phyloP scores from a whole-genome alignment of 2,329 filamentous ascomycete genomes.

The Calonectria hongkongensis region DNA sequence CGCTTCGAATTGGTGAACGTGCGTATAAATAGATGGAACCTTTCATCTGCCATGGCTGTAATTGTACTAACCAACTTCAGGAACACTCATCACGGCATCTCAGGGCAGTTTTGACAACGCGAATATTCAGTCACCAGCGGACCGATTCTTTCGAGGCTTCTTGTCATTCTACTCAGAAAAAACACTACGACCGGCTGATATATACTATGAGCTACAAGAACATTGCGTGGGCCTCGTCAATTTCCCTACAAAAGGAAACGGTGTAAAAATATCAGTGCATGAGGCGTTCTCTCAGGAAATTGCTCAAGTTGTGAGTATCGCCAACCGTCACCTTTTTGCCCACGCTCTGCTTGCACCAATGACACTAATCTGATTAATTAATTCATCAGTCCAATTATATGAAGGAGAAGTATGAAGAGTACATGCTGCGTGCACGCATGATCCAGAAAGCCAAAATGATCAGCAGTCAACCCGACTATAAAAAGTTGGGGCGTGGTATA shows the following conservation, averaged over 20 bases:
- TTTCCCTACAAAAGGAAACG: neutral
- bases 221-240: neutral
- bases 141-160: neutral
- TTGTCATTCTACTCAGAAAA: neutral
- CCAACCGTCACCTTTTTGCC: neutral
- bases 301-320: conserved; percentile 7
- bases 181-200: neutral
- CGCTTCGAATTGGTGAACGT: conserved; percentile 11
- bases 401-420: conserved; percentile 16
- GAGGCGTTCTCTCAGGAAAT: neutral
- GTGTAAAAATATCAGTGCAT: neutral
- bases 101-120: neutral
- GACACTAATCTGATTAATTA: neutral
- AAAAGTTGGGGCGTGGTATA: no score
- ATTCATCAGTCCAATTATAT: conserved; percentile 8
- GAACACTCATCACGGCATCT: conserved; percentile 5
- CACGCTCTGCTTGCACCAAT: neutral
- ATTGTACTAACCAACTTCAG: neutral
- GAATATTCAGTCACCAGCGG: neutral
- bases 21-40: neutral
- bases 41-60: neutral
- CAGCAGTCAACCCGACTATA: neutral
- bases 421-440: conserved; percentile 15
- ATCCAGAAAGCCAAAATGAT: conserved; percentile 2
- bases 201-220: conserved; percentile 9